These are phyloP conservation scores for Podospora australis DNA, from an alignment of 495 filamentous ascomycete species.

Conservation along the genomic window DNA sequence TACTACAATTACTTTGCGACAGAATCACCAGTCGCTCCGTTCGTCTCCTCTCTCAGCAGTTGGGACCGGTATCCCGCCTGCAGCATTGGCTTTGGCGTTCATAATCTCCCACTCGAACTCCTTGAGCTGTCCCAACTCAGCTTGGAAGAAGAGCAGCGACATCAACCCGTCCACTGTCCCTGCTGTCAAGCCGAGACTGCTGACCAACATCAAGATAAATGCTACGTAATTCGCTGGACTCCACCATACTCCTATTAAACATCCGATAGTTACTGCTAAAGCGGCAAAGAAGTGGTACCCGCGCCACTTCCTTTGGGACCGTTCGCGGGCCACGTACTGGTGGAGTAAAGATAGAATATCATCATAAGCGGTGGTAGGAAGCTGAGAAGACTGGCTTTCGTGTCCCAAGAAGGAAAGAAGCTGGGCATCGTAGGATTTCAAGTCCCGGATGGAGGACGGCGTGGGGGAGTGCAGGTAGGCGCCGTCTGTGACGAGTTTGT, in stretches of 20 bases:
- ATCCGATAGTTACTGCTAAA: slow-evolving; percentile 58
- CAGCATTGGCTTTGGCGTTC: slow-evolving; percentile 49
- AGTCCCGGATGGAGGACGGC: background rate
- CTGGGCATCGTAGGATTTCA: slow-evolving; percentile 23
- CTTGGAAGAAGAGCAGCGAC: slow-evolving; percentile 75
- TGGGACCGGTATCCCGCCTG: slow-evolving; percentile 8
- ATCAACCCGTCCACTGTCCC: slow-evolving; percentile 81
- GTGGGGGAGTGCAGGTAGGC: slow-evolving; percentile 6
- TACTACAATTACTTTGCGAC: too few species aligned
- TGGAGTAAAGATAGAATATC: slow-evolving; percentile 62
- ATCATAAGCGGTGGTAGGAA: slow-evolving; percentile 53
- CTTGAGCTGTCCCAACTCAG: slow-evolving; percentile 74
- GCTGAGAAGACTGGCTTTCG: slow-evolving; percentile 6
- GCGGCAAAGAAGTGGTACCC: slow-evolving; percentile 65
- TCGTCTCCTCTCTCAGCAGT: background rate
- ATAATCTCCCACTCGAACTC: slow-evolving; percentile 94
- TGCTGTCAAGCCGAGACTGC: slow-evolving; percentile 64
- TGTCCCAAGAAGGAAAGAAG: slow-evolving; percentile 14
- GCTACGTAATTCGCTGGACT: slow-evolving; percentile 63
- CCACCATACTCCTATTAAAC: slow-evolving; percentile 82
- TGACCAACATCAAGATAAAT: slow-evolving; percentile 74
- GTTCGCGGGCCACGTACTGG: slow-evolving; percentile 61
- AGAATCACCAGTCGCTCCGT: background rate
- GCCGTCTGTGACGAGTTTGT: slow-evolving; percentile 18
- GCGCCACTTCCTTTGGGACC: slow-evolving; percentile 60